These are phyloP conservation scores for Bidens hawaiensis DNA, from an alignment of 140 eudicot species.

Conservation along the genomic window DNA sequence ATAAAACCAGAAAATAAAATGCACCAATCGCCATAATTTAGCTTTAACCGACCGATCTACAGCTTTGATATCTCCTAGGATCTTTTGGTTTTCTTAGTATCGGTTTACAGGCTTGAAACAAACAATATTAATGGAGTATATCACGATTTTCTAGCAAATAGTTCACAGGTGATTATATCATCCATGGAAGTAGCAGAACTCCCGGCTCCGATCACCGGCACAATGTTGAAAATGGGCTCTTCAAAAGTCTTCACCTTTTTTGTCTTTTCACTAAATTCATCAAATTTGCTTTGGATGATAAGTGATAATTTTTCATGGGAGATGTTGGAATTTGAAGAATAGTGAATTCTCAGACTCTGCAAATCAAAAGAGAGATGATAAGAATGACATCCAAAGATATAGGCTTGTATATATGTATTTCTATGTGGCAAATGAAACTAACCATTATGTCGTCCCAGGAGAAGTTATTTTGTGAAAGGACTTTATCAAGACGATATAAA, in stretches of 20 bases:
- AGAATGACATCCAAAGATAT: background rate
- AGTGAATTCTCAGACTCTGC: slow-evolving; percentile 79
- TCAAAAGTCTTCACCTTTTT: slow-evolving; percentile 10
- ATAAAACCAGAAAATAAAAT: background rate
- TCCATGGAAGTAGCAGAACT: slow-evolving; percentile 55
- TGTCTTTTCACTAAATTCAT: slow-evolving; percentile 52
- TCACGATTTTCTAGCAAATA: slow-evolving; percentile 59
- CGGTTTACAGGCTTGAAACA: background rate
- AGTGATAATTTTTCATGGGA: slow-evolving; percentile 46
- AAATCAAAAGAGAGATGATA: slow-evolving; percentile 4
- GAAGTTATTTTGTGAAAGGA: slow-evolving; percentile 50
- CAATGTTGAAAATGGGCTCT: slow-evolving; percentile 63
- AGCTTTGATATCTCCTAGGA: background rate
- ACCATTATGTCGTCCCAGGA: slow-evolving; percentile 80
- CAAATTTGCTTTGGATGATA: slow-evolving; percentile 43
- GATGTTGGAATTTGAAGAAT: slow-evolving; percentile 34
- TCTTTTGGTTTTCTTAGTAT: slow-evolving; percentile 4
- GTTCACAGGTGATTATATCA: slow-evolving; percentile 73
- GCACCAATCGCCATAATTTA: background rate
- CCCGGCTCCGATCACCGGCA: slow-evolving; percentile 75
- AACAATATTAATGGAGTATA: background rate
- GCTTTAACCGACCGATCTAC: background rate
- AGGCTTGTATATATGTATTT: background rate
- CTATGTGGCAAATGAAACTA: slow-evolving; percentile 26
- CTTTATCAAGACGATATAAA: slow-evolving; percentile 51